Conservation (phyloP, 2,329 filamentous ascomycete genomes). For the Parascedosporium putredinis region DNA sequence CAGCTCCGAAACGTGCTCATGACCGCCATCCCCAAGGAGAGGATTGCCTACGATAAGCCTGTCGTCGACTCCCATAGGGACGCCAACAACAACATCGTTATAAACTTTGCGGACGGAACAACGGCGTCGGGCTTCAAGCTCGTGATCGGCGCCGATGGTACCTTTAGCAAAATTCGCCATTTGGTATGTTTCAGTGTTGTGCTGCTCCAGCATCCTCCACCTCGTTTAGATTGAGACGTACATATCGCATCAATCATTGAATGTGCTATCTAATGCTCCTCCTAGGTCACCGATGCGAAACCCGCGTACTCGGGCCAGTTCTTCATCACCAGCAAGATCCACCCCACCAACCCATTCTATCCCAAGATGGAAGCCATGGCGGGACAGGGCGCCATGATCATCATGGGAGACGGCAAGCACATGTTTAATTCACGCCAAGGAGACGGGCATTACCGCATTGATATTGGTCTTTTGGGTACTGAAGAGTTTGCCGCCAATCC, state of each 20-base stretch:
- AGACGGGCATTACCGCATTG: constrained; percentile 37
- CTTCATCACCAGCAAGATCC: constrained; percentile 30
- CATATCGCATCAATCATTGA: no score
- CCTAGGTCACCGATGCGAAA: constrained; percentile 20
- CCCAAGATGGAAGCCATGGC: constrained; percentile 33
- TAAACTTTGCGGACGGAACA: constrained; percentile 24
- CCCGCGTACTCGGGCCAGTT: constrained; percentile 37
- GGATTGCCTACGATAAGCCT: constrained; percentile 33
- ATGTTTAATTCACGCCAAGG: constrained; percentile 24
- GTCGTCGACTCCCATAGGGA: constrained; percentile 25
- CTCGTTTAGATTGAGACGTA: no score
- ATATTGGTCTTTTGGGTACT: constrained; percentile 24
- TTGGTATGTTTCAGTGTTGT: no score
- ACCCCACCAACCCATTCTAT: constrained; percentile 27
- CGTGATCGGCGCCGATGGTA: constrained; percentile 25
- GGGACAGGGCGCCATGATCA: constrained; percentile 38
- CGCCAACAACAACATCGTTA: constrained; percentile 21
- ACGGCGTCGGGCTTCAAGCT: constrained; percentile 26
- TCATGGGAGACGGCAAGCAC: constrained; percentile 28
- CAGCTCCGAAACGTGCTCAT: constrained; percentile 33
- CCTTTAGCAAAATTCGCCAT: constrained; percentile 25
- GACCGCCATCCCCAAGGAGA: constrained; percentile 31
- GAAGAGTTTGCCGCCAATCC: constrained; percentile 34
- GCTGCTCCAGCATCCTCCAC: no score
- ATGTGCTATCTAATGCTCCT: no score